A percentile compares a stretch with the other conserved stretches of the same genome.
phyloP scores from a whole-genome alignment of 2,329 filamentous ascomycete genomes.

The Aspergillus japonicus region DNA sequence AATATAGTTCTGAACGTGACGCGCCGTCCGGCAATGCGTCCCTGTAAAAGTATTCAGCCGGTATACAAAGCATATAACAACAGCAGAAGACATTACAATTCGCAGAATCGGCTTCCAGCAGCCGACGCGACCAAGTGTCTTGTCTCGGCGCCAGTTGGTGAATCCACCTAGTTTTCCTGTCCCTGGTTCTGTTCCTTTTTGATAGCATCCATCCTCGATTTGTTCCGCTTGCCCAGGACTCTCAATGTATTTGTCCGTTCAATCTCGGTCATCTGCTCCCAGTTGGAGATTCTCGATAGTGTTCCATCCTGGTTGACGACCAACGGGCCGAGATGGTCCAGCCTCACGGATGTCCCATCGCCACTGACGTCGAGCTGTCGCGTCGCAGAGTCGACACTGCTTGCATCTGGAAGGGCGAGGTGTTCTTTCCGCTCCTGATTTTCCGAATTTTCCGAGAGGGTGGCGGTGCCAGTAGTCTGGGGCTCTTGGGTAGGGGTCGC shows the following conservation, averaged over 20 bases:
- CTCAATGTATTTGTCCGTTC: slow-evolving; percentile 67
- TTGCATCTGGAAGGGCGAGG: slow-evolving; percentile 70
- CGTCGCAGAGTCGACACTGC: slow-evolving; percentile 77
- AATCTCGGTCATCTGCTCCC: slow-evolving; percentile 67
- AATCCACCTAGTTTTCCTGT: neutral
- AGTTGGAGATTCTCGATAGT: slow-evolving; percentile 69
- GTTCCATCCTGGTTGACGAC: slow-evolving; percentile 73
- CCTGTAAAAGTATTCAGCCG: neutral
- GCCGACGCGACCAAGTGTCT: neutral
- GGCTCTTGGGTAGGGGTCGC: neutral
- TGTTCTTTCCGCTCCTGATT: slow-evolving; percentile 30
- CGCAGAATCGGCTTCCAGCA: neutral
- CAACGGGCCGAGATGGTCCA: slow-evolving; percentile 70
- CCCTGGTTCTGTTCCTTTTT: slow-evolving; percentile 29
- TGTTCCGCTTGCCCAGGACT: slow-evolving; percentile 67
- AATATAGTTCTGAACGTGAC: neutral
- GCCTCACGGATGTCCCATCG: slow-evolving; percentile 48
- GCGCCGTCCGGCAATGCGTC: neutral
- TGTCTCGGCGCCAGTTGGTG: neutral
- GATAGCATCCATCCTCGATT: slow-evolving; percentile 59
- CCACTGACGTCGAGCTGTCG: slow-evolving; percentile 68
- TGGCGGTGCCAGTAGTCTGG: slow-evolving; percentile 12
- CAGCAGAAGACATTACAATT: neutral
- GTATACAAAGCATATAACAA: neutral
- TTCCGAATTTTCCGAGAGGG: neutral